Base-by-base conservation (phyloP, 23 red algal species). In the Cyanidioschyzon merolae region DNA sequence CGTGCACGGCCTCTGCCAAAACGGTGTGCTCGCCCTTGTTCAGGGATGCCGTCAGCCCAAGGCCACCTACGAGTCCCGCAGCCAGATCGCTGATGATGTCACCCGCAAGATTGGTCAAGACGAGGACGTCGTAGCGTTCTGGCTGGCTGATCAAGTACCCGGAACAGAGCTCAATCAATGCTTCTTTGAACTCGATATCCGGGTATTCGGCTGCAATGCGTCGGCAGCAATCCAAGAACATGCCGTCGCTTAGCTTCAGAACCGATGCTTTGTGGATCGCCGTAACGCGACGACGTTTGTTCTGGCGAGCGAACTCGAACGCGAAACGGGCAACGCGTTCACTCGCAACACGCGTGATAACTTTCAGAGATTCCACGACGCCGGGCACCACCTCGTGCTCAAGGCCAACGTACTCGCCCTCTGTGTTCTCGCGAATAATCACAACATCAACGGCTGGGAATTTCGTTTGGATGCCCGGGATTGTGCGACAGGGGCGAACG, bases 341-440 rank as follows among this genome's bases (percentile, higher is more conserved):
- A 38, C 80, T 89, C 25, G 80, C 81, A 29, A 79, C 79, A 50
- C 77, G 75, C 2, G 88, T 91, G 59, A 98, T 91, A 29, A 98
- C 85, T 50, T 98, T 98, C 2, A 98, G 76, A 17, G 86, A 89
- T 75, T 98, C 88, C 37, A 98, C 94, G 1, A 98, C 88, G 34
- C 94, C 94, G 45, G 83, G 83, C 21, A 89, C 87, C 37, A 81
- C 89, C 37, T 76, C 80, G 76, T 98, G 94, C 76, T 98, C 94
- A 63, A 98, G 68, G 38, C 94, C 94, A 31, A 82, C 86, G 76
- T 98, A 98, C 78, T 98, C 94, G 57, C 94, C 94, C 68, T 98
- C 94, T 0, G 94, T 98, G 45, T 98, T 98, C 82, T 98, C 94
- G 39, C 94, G 94, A 68, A 98, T 87, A 24, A 88, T 86, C 39